phyloP scores from a whole-genome alignment of 345 rosid species.

The Citrus mangshanensis region DNA sequence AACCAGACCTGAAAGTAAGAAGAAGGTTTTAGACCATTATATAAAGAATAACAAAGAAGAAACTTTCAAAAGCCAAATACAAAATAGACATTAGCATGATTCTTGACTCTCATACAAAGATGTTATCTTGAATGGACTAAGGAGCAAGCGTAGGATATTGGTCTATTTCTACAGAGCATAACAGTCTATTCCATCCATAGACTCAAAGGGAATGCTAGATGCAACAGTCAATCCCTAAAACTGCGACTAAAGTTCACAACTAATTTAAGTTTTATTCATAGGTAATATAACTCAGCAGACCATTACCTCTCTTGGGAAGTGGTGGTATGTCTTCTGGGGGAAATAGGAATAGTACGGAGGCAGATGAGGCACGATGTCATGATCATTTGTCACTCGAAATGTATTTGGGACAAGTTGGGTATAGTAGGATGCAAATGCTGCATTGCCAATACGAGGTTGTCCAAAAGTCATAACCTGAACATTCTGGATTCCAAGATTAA shows the following conservation, averaged over 20 bases:
- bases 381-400: conserved; percentile 69
- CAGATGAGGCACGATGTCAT: conserved; percentile 89
- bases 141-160: not conserved
- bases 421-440: conserved; percentile 72
- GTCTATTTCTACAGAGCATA: not conserved
- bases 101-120: not conserved
- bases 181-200: not conserved
- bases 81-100: not conserved
- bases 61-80: not conserved
- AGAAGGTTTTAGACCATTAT: not conserved
- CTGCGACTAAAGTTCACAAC: not conserved
- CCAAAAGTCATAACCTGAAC: conserved; percentile 89
- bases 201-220: not conserved
- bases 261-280: not conserved
- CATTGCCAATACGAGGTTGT: conserved; percentile 96
- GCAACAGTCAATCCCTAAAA: not conserved
- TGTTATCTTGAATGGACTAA: not conserved
- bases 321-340: conserved; percentile 92
- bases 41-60: not conserved
- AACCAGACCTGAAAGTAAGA: conserved; percentile 54
- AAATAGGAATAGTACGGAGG: conserved; percentile 75
- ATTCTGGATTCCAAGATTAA: conserved; percentile 55
- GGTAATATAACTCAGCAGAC: not conserved
- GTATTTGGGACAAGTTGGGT: conserved; percentile 65
- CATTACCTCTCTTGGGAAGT: conserved; percentile 90